Evolutionary conservation across 2,329 filamentous ascomycete species (phyloP).

Genomic region (Bipolaris cookei): DNA sequence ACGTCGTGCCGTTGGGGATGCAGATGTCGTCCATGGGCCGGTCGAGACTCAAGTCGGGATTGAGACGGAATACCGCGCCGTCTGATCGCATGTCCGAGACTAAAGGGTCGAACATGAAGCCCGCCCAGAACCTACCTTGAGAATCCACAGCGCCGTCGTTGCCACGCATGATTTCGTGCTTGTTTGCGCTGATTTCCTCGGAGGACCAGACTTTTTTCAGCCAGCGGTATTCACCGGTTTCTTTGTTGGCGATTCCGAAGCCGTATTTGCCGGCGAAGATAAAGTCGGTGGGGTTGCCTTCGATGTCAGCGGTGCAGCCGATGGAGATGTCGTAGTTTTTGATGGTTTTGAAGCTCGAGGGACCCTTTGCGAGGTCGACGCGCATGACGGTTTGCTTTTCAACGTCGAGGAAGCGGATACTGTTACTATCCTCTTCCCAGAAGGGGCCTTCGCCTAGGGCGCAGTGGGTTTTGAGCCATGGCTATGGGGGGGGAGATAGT

Average conservation of each 20-base stretch:
- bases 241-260: slow-evolving; percentile 75
- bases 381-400: slow-evolving; percentile 75
- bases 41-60: slow-evolving; percentile 65
- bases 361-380: slow-evolving; percentile 69
- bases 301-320: slow-evolving; percentile 75
- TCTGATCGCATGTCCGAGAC: slow-evolving; percentile 59
- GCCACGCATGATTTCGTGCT: slow-evolving; percentile 62
- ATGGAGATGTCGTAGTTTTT: slow-evolving; percentile 63
- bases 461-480: slow-evolving; percentile 68
- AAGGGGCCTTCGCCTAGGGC: slow-evolving; percentile 76
- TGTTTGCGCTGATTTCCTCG: slow-evolving; percentile 53
- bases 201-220: slow-evolving; percentile 63
- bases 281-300: slow-evolving; percentile 71
- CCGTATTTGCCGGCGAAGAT: slow-evolving; percentile 82
- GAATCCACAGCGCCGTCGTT: slow-evolving; percentile 87
- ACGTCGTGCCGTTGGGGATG: slow-evolving; percentile 86
- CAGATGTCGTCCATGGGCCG: slow-evolving; percentile 68
- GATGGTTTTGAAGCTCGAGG: slow-evolving; percentile 62
- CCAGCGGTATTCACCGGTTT: slow-evolving; percentile 62
- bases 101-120: slow-evolving; percentile 83
- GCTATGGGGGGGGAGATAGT: slow-evolving; percentile 36
- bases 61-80: slow-evolving; percentile 78
- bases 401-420: slow-evolving; percentile 82
- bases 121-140: slow-evolving; percentile 82
- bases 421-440: slow-evolving; percentile 70